phyloP scores from a whole-genome alignment of 225 moss, liverwort and hornwort genomes.

The Marchantia paleacea region DNA sequence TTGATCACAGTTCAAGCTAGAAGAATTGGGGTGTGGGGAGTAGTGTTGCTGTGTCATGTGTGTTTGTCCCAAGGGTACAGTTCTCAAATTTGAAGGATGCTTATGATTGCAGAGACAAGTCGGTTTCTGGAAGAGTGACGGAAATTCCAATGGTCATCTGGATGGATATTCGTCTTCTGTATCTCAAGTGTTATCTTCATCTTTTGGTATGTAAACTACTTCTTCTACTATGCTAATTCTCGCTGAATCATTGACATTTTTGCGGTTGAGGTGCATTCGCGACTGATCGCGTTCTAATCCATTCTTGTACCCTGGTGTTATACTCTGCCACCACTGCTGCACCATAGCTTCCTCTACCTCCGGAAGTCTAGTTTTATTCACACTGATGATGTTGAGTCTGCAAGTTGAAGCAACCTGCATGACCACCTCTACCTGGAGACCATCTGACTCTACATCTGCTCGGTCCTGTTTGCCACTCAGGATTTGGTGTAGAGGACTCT shows the following conservation, averaged over 20 bases:
- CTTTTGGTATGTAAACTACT: constrained; percentile 30
- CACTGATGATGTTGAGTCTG: not conserved
- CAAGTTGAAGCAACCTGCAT: not conserved
- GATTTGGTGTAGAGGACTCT: constrained; percentile 41
- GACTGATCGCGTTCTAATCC: not conserved
- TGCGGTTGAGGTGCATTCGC: no score
- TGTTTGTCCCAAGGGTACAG: not conserved
- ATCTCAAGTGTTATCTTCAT: constrained; percentile 35
- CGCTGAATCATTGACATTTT: not conserved
- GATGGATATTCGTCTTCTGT: constrained; percentile 39
- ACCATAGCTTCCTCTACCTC: not conserved
- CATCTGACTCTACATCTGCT: not conserved
- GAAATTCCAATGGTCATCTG: constrained; percentile 41
- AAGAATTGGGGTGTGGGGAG: not conserved
- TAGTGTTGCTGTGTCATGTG: not conserved
- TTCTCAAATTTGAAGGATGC: not conserved
- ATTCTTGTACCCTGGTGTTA: not conserved
- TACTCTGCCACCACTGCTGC: not conserved
- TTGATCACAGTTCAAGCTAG: not conserved
- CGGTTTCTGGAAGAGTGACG: constrained; percentile 52
- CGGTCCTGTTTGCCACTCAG: constrained; percentile 14
- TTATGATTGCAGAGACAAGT: constrained; percentile 48
- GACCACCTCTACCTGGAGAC: not conserved
- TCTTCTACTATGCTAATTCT: not conserved
- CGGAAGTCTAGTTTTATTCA: not conserved